phyloP scores from a whole-genome alignment of 176 grass and related monocot genomes.

The Oryza punctata region DNA sequence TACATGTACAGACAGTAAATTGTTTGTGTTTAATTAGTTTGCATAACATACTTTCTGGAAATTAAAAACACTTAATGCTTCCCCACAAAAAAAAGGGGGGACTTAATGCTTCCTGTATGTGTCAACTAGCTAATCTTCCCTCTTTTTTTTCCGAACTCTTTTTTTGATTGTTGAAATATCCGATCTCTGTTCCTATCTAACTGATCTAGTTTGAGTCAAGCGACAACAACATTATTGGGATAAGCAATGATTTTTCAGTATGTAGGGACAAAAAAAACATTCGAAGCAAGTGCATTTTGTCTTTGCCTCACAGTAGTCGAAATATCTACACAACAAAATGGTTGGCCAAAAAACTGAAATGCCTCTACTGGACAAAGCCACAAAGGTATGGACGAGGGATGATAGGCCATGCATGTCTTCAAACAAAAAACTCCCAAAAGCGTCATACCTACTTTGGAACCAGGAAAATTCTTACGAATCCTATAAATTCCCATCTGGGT shows the following conservation, averaged over 20 bases:
- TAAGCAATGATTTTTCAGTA: background rate
- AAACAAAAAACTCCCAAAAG: background rate
- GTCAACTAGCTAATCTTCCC: constrained; percentile 1
- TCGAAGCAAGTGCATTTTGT: background rate
- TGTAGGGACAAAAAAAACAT: background rate
- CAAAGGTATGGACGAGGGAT: background rate
- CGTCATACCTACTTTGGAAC: background rate
- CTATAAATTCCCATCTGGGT: too few species aligned
- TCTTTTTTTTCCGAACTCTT: background rate
- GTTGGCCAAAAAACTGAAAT: background rate
- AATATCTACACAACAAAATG: background rate
- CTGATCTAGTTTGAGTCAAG: background rate
- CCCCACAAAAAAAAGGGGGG: too few species aligned
- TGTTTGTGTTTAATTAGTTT: background rate
- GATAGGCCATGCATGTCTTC: background rate
- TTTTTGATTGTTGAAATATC: constrained; percentile 24
- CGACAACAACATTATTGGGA: background rate
- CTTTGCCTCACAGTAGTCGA: background rate
- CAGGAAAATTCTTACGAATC: too few species aligned
- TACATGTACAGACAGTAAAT: too few species aligned
- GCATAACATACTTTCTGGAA: too few species aligned
- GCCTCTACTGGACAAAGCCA: background rate
- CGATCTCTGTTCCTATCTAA: background rate
- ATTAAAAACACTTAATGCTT: too few species aligned
- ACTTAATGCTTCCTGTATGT: background rate